Base-by-base conservation (phyloP, 495 filamentous ascomycete genomes). In the Podospora pseudoanserina region DNA sequence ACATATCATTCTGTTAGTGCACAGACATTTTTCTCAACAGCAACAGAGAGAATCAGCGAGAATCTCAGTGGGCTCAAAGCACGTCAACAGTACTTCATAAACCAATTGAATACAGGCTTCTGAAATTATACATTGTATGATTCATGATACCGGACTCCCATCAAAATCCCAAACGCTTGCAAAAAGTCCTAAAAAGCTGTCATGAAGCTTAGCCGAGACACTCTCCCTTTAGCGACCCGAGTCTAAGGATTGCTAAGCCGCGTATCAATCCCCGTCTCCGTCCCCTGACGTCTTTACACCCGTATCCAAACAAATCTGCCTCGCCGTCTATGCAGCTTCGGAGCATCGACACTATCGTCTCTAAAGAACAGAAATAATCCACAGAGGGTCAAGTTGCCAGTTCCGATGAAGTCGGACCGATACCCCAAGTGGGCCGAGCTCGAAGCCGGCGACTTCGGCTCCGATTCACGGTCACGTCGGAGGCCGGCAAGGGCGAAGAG, bases 351-450 rank as follows among this genome's bases (percentile, higher is more conserved):
- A 49, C 2, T 11, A 49, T 9, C n/a, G 4, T 7, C 16, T 61
- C 11, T 1, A 32, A 23, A 26, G 5, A 59, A 39, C 39, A 63
- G 32, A 18, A 30, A 4, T 32, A 15, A 30, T 15, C 28, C 19
- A 30, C 44, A 28, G 7, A n/a, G 49, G 55, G 5, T 20, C 2
- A 49, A 11, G 39, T 11, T 11, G 39, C 7, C 55, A 57, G 34
- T 60, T 15, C 28, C 30, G 39, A 69, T 69, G 67, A 69, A 69
- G 30, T 28, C 63, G 3, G 20, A 20, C 39, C 2, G 57, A 62
- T 5, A 28, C 60, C 5, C 63, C 67, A 9, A 55, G 63, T 23
- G 55, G 57, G n/a, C 39, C 62, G 18, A 44, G 3, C 18, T 19
- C 18, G 39, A 64, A 23, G 39, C 63, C 5, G 57, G 56, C 0